Percentiles rank a stretch among this genome's conserved stretches.
These are phyloP conservation scores for Isoetes taiwanensis DNA, from an alignment of 75 land plant species.

Conservation along the genomic window DNA sequence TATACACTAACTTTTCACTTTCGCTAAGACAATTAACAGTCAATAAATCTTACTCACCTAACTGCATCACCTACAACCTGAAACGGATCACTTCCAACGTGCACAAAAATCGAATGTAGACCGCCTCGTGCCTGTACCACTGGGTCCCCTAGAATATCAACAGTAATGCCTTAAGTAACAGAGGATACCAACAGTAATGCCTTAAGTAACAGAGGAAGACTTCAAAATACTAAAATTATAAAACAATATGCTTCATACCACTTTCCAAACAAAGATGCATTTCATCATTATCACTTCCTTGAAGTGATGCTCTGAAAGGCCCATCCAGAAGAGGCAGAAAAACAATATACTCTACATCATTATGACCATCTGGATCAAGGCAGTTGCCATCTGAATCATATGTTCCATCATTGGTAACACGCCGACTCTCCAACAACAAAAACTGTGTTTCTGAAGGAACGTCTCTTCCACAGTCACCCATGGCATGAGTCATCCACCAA, in stretches of 20 bases:
- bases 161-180: background rate
- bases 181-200: background rate
- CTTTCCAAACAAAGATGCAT: conserved; percentile 71
- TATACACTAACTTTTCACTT: background rate
- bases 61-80: conserved; percentile 73
- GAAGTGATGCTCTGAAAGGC: conserved; percentile 52
- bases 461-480: conserved; percentile 60
- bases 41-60: conserved; percentile 13
- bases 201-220: background rate
- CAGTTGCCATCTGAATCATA: background rate
- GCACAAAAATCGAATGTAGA: conserved; percentile 50
- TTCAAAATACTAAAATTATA: conserved; percentile 19
- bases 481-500: conserved; percentile 92
- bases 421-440: conserved; percentile 57
- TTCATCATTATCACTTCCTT: conserved; percentile 59
- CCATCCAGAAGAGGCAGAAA: conserved; percentile 73
- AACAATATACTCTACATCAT: conserved; percentile 42
- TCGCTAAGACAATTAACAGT: background rate
- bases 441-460: conserved; percentile 74
- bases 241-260: conserved; percentile 35
- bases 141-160: conserved; percentile 37
- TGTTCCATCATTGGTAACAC: conserved; percentile 10
- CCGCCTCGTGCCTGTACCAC: conserved; percentile 38
- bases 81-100: conserved; percentile 63
- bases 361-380: conserved; percentile 16